Base-by-base conservation (phyloP, 2,329 filamentous ascomycete species). In the Proliferodiscus dingleyae region DNA sequence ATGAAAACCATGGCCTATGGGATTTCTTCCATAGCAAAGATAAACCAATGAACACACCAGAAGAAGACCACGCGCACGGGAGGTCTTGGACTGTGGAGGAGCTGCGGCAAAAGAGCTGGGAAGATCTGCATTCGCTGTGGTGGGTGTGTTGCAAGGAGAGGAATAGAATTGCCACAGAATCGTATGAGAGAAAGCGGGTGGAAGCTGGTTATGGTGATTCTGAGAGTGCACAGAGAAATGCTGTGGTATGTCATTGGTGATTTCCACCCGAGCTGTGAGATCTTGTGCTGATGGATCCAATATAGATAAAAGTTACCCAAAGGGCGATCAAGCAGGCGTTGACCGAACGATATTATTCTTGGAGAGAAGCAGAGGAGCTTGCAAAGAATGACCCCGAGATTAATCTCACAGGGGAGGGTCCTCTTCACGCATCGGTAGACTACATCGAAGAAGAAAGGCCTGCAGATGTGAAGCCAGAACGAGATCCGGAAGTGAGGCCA, bases 81-180 rank as follows among this genome's bases (percentile, higher is more conserved):
- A 80, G 93, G 43, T 73, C 81, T 22, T 98, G 93, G 93, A 81
- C 77, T 9, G 81, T 87, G 6, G 80, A 88, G 68, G 93, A 98
- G 71, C 73, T 98, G 61, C 79, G 90, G 52, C 75, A 78, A 52
- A 96, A 96, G 71, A 89, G 85, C 52, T 98, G 89, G 87, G 88
- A 95, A 51, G 90, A 97, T 66, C 70, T 98, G 59, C 90, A 97
- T 67, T 73, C 75, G 51, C 74, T 98, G 61, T 98, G 91, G 89
- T 98, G 90, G 89, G 79, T 89, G 45, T 97, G 93, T 65, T 78
- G 85, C 49, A 89, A 87, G 70, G 93, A 98, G 71, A 76, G 87
- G 60, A 98, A 98, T 69, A 80, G 87, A 56, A 80, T 97, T 57
- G 75, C 81, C n/a, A 97, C 94, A 23, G 82, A 85, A 56, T 74